Evolutionary conservation across 2,329 filamentous ascomycete species (phyloP).

Genomic region (Basipetospora chlamydospora): DNA sequence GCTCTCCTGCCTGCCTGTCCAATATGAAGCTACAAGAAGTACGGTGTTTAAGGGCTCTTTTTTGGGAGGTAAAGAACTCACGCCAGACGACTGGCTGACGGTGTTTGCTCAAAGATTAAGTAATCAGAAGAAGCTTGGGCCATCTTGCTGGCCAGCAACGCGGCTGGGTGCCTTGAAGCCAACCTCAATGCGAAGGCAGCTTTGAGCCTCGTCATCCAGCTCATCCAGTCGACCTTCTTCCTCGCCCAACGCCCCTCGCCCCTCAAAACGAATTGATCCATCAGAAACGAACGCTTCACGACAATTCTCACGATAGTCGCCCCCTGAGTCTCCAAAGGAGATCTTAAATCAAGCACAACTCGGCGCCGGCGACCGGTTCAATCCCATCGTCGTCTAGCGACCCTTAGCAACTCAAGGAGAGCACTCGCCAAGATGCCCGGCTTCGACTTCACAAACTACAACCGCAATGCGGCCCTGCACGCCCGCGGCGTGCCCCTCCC

Average conservation of each 20-base stretch:
- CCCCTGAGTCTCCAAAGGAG: no score
- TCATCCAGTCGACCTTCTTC: background rate
- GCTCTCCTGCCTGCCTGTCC: no score
- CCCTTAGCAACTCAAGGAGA: background rate
- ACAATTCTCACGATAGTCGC: no score
- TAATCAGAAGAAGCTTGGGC: slow-evolving; percentile 4
- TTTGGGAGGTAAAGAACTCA: no score
- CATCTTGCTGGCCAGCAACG: background rate
- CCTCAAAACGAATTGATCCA: no score
- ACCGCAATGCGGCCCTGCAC: slow-evolving; percentile 93
- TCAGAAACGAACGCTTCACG: no score
- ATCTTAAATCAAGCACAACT: no score
- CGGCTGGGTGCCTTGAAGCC: slow-evolving; percentile 5
- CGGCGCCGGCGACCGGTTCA: no score
- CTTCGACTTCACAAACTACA: slow-evolving; percentile 99
- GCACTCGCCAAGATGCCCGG: slow-evolving; percentile 65
- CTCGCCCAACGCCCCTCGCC: background rate
- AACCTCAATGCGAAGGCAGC: slow-evolving; percentile 17
- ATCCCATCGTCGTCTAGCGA: background rate
- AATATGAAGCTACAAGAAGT: no score
- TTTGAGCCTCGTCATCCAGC: slow-evolving; percentile 9
- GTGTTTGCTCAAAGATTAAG: no score
- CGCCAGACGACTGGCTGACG: no score
- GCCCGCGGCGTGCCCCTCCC: slow-evolving; percentile 86
- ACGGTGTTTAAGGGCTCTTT: no score